These are phyloP conservation scores for Podaxis sp. DNA, from an alignment of 768 basidiomycete genomes.

Conservation along the genomic window DNA sequence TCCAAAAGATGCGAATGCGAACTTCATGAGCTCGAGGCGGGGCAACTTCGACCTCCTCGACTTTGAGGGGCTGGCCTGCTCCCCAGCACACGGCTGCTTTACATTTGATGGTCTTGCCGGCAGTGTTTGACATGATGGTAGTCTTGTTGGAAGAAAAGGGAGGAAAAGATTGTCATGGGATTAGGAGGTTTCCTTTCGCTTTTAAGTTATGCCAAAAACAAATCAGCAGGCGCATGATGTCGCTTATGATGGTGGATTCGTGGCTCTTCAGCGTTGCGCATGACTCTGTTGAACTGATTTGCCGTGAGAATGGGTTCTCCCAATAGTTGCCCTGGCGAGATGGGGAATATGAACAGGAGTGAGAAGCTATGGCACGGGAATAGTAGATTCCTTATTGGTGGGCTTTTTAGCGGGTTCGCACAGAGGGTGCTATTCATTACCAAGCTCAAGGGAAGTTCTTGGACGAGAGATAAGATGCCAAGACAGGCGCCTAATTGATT, in stretches of 20 bases:
- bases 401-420: not conserved
- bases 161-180: slow-evolving; percentile 17
- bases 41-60: slow-evolving; percentile 93
- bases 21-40: slow-evolving; percentile 92
- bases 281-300: slow-evolving; percentile 12
- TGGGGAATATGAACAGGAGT: not conserved
- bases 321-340: not conserved
- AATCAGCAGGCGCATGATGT: slow-evolving; percentile 2
- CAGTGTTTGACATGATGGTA: slow-evolving; percentile 66
- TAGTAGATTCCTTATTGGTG: not conserved
- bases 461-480: slow-evolving; percentile 3
- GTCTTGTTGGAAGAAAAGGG: slow-evolving; percentile 23
- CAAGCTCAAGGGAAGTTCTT: not conserved
- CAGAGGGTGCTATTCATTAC: not conserved
- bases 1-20: slow-evolving; percentile 88
- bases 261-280: slow-evolving; percentile 8
- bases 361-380: not conserved
- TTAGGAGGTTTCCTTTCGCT: slow-evolving; percentile 8
- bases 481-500: not conserved
- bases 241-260: slow-evolving; percentile 2
- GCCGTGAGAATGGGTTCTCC: not conserved
- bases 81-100: slow-evolving; percentile 97
- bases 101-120: slow-evolving; percentile 78
- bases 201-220: not conserved
- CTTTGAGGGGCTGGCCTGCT: slow-evolving; percentile 78